Evolutionary conservation across 306 rosid species (phyloP), one percentile per base, ranked within the genome.

Genomic region (Gillenia trifoliata): DNA sequence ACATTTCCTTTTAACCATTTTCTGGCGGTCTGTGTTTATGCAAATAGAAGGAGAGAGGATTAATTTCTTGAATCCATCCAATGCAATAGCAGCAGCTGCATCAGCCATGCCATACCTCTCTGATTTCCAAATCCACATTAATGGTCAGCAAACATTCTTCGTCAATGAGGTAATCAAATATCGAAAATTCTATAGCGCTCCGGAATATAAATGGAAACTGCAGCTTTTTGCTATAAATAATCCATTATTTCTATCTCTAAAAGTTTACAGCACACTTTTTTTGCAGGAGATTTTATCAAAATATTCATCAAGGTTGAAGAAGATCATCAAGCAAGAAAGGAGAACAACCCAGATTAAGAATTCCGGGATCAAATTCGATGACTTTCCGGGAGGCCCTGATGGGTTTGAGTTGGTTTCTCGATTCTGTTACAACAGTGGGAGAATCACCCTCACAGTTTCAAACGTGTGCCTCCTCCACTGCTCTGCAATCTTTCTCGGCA

Each of bases 381-480:
- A 83, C 61, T 85, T 87, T 68, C 98, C 98, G 0, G 91, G 94
- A 73, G 98, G 95, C 12, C 79, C 91, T 57, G 16, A 80, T 17
- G 94, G 93, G 43, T 93, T 93, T 72, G 95, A 93, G 77, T 77
- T 90, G 13, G 74, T 85, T 72, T 80, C 84, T 38, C 86, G 86
- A 77, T 88, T 90, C 83, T 90, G 92, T 50, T 85, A 93, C 90
- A 81, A 79, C 83, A 71, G 74, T 64, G 88, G 88, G 5, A 75
- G 65, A 76, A 86, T 86, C 85, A 56, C 60, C 38, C 77, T 81
- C 57, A 85, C 86, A 15, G 79, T 63, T 8, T 79, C 93, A 33
- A 93, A 89, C 73, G 88, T 93, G 13, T 71, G 82, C 54, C 78
- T 86, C 64, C 89, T 93, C 55, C 79, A 88, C 55, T 87, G 88